A percentile compares a stretch with the other conserved stretches of the same genome.
phyloP scores from a whole-genome alignment of 257 asterid genomes.

The Prunella vulgaris region DNA sequence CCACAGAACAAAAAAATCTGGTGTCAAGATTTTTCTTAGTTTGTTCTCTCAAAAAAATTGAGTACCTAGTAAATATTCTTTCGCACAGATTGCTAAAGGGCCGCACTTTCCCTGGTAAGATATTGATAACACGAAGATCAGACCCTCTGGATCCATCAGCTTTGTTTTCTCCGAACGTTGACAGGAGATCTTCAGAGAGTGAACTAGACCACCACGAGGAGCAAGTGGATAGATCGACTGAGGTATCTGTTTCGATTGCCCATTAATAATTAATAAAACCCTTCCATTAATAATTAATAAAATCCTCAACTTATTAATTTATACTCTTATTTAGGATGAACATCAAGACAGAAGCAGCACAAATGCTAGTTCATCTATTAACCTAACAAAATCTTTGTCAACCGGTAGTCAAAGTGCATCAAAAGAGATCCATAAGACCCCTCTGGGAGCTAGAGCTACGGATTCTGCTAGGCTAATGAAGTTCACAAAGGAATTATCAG shows the following conservation, averaged over 20 bases:
- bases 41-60: slow-evolving; percentile 2
- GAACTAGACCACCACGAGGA: slow-evolving; percentile 41
- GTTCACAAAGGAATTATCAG: slow-evolving; percentile 82
- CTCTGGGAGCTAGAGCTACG: slow-evolving; percentile 85
- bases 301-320: slow-evolving; percentile 3
- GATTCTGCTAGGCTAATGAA: slow-evolving; percentile 94
- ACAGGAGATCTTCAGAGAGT: slow-evolving; percentile 39
- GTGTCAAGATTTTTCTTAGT: background rate
- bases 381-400: slow-evolving; percentile 35
- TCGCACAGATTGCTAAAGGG: slow-evolving; percentile 79
- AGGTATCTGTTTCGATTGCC: slow-evolving; percentile 39
- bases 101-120: slow-evolving; percentile 95
- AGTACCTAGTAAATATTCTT: slow-evolving; percentile 9
- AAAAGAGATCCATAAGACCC: slow-evolving; percentile 52
- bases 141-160: slow-evolving; percentile 58
- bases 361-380: slow-evolving; percentile 49
- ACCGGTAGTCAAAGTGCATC: slow-evolving; percentile 41
- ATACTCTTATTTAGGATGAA: slow-evolving; percentile 49
- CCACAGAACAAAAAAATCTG: background rate
- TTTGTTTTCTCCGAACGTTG: slow-evolving; percentile 55
- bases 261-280: background rate
- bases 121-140: slow-evolving; percentile 64
- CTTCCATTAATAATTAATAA: background rate
- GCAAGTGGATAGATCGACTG: slow-evolving; percentile 39
- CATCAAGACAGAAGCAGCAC: slow-evolving; percentile 45